These are phyloP conservation scores for Spergularia azorica DNA, from an alignment of 179 eudicot genomes.

Conservation along the genomic window DNA sequence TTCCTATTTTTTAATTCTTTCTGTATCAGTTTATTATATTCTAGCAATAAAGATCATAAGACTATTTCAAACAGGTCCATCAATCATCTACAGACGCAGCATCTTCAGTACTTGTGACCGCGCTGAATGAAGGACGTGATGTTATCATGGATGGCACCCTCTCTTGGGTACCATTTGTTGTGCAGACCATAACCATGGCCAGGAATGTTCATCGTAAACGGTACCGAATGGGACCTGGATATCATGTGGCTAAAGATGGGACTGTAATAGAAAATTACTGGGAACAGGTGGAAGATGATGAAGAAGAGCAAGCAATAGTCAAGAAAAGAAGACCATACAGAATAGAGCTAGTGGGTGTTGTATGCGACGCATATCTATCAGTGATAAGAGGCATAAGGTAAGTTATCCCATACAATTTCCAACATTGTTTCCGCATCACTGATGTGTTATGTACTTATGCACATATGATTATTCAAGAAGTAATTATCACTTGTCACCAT, in stretches of 20 bases:
- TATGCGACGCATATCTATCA: constrained; percentile 95
- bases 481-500: not conserved
- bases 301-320: constrained; percentile 47
- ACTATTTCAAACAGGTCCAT: constrained; percentile 66
- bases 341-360: constrained; percentile 95
- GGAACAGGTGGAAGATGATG: constrained; percentile 86
- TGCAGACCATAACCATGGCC: constrained; percentile 99
- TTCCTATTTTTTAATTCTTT: constrained; percentile 2
- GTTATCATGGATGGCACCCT: constrained; percentile 99
- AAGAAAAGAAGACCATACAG: constrained; percentile 90
- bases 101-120: constrained; percentile 95
- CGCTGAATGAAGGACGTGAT: constrained; percentile 97
- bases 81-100: constrained; percentile 99
- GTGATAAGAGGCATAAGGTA: constrained; percentile 98
- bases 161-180: constrained; percentile 96
- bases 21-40: not conserved
- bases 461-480: not conserved
- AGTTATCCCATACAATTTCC: not conserved
- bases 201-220: constrained; percentile 92
- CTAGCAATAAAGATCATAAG: constrained; percentile 4
- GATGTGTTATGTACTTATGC: not conserved
- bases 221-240: constrained; percentile 97
- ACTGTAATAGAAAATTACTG: constrained; percentile 80
- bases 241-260: constrained; percentile 70
- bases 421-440: not conserved